Percentiles rank a stretch among this genome's conserved stretches.
Conservation (phyloP, 352 stramenopile species). For the Phytophthora fragariae region DNA sequence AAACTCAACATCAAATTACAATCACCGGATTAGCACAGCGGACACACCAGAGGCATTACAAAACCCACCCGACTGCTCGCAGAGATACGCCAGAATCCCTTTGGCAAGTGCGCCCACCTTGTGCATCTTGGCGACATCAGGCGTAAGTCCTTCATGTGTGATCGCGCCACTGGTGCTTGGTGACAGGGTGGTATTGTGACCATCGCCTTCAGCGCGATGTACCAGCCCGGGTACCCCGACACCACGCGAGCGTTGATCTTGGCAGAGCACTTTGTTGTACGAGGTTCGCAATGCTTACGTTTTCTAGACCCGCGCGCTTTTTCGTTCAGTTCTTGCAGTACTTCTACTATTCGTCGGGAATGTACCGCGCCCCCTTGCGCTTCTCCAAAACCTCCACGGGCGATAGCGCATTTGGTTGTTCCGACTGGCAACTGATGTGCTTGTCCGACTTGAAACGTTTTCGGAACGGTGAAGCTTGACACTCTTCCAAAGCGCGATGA, state of each 20-base stretch:
- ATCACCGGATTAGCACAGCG: background rate
- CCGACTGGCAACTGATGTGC: background rate
- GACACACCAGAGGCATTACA: background rate
- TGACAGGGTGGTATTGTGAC: background rate
- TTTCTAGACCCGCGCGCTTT: too few species aligned
- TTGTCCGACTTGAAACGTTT: too few species aligned
- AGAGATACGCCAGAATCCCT: constrained; percentile 3
- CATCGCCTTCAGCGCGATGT: too few species aligned
- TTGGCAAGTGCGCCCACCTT: background rate
- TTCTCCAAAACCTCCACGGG: background rate
- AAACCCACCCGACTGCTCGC: constrained; percentile 1
- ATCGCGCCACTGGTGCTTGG: constrained; percentile 5
- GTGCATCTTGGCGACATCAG: too few species aligned
- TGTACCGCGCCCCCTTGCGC: background rate
- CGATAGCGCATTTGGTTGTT: background rate
- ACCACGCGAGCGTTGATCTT: background rate
- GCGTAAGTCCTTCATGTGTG: background rate
- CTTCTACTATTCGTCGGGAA: background rate
- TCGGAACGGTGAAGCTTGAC: too few species aligned
- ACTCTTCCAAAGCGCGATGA: background rate
- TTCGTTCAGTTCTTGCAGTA: background rate
- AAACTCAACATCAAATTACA: too few species aligned
- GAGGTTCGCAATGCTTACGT: too few species aligned
- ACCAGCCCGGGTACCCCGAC: too few species aligned
- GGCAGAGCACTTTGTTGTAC: too few species aligned